These are phyloP conservation scores for Aspergillus persii DNA, from an alignment of 2,329 filamentous ascomycete species.

Conservation along the genomic window DNA sequence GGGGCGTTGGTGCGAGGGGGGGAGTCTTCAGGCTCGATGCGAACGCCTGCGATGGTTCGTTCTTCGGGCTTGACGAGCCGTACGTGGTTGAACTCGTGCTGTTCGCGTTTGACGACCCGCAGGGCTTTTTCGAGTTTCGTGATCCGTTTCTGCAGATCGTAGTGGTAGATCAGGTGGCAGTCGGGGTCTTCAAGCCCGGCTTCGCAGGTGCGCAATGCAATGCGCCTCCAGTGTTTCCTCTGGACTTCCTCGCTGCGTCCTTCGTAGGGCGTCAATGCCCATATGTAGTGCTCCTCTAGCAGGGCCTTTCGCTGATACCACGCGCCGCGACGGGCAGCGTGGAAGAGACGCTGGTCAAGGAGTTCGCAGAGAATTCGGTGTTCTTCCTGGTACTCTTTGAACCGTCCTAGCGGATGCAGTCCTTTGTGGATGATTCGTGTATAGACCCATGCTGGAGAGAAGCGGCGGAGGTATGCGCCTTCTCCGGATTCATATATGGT, in stretches of 20 bases:
- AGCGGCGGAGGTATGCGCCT: constrained; percentile 81
- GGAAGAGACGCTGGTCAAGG: constrained; percentile 77
- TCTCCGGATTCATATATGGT: constrained; percentile 77
- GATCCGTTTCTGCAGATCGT: constrained; percentile 92
- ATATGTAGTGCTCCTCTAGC: constrained; percentile 94
- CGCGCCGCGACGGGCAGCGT: constrained; percentile 75
- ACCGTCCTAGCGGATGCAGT: constrained; percentile 71
- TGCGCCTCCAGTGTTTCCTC: constrained; percentile 78
- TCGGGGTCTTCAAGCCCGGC: constrained; percentile 79
- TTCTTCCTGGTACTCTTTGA: constrained; percentile 77
- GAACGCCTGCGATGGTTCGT: constrained; percentile 72
- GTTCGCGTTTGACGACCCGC: constrained; percentile 76
- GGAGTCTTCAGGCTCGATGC: constrained; percentile 63
- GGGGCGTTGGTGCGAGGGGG: constrained; percentile 18
- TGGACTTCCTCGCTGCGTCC: constrained; percentile 57
- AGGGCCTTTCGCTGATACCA: constrained; percentile 97
- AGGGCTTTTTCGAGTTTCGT: constrained; percentile 83
- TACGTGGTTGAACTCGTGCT: constrained; percentile 91
- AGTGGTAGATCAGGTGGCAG: constrained; percentile 89
- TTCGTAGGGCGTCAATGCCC: constrained; percentile 53
- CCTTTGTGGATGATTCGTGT: constrained; percentile 91
- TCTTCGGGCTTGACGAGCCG: constrained; percentile 72
- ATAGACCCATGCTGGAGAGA: constrained; percentile 90
- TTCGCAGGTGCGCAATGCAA: constrained; percentile 79
- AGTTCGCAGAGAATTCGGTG: constrained; percentile 72